A percentile compares a stretch with the other conserved stretches of the same genome.
Evolutionary conservation across 345 rosid species (phyloP).

Genomic region (Laguncularia racemosa): DNA sequence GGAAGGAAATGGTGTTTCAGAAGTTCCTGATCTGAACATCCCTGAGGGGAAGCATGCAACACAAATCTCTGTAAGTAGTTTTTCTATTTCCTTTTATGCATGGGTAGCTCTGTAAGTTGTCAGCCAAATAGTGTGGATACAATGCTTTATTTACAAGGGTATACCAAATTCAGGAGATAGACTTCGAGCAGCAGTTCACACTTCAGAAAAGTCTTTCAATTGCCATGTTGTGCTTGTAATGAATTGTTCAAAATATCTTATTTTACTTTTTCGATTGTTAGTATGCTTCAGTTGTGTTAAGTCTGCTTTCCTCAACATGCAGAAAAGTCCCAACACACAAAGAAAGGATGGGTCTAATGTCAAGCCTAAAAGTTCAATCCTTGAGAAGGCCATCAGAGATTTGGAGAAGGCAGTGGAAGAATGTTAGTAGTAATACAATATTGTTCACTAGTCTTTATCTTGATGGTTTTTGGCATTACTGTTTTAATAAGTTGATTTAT

Average conservation of each 20-base stretch:
- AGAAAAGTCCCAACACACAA: slow-evolving; percentile 40
- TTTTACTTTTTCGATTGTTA: background rate
- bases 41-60: slow-evolving; percentile 41
- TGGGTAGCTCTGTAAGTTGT: background rate
- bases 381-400: slow-evolving; percentile 88
- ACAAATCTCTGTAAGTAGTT: slow-evolving; percentile 44
- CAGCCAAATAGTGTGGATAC: too few relatives aligned
- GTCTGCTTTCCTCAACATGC: slow-evolving; percentile 20
- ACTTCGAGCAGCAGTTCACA: too few relatives aligned
- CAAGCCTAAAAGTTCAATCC: slow-evolving; percentile 54
- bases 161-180: too few relatives aligned
- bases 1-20: slow-evolving; percentile 48
- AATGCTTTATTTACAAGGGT: too few relatives aligned
- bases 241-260: too few relatives aligned
- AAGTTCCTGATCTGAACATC: slow-evolving; percentile 44
- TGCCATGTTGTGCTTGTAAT: too few relatives aligned
- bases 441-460: too few relatives aligned
- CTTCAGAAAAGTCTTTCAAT: too few relatives aligned
- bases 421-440: slow-evolving; percentile 40
- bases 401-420: slow-evolving; percentile 84
- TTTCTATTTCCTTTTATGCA: background rate
- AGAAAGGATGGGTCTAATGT: slow-evolving; percentile 54
- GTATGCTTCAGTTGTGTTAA: slow-evolving; percentile 7
- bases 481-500: background rate
- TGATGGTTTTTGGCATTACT: slow-evolving; percentile 1